Evolutionary conservation across 345 rosid species (phyloP).

Genomic region (Kernera saxatilis): DNA sequence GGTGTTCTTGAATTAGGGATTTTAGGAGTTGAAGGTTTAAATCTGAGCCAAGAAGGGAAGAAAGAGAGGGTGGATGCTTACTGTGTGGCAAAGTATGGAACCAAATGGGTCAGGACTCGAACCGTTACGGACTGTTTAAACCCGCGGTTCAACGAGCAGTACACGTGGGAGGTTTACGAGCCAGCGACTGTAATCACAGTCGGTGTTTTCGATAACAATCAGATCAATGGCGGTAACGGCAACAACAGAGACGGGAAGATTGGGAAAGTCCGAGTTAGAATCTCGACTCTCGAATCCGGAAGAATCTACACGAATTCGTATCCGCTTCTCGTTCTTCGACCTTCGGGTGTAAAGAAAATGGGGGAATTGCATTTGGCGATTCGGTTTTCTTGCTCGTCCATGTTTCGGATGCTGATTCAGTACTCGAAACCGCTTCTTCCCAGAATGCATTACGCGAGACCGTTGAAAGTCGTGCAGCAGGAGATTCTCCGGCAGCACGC

Average conservation of each 20-base stretch:
- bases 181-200: slow-evolving; percentile 82
- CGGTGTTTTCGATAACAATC: slow-evolving; percentile 83
- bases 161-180: slow-evolving; percentile 95
- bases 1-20: slow-evolving; percentile 88
- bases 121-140: slow-evolving; percentile 59
- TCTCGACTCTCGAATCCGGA: slow-evolving; percentile 79
- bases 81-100: slow-evolving; percentile 96
- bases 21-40: slow-evolving; percentile 61
- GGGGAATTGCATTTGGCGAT: slow-evolving; percentile 91
- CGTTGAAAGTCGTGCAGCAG: slow-evolving; percentile 68
- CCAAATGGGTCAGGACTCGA: slow-evolving; percentile 91
- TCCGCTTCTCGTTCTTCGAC: slow-evolving; percentile 72
- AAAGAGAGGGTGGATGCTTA: slow-evolving; percentile 80
- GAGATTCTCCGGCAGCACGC: slow-evolving; percentile 78
- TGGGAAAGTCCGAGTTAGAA: slow-evolving; percentile 78
- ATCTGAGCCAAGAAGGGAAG: slow-evolving; percentile 67
- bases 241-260: slow-evolving; percentile 48
- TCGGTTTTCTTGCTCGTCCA: slow-evolving; percentile 67
- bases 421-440: slow-evolving; percentile 78
- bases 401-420: slow-evolving; percentile 46
- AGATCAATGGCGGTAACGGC: slow-evolving; percentile 38
- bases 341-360: slow-evolving; percentile 88
- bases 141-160: slow-evolving; percentile 92
- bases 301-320: slow-evolving; percentile 78
- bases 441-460: slow-evolving; percentile 78